Percentiles rank a stretch among this genome's conserved stretches.
These are phyloP conservation scores for Penicillium janthinellum DNA, from an alignment of 2,329 filamentous ascomycete species.

Conservation along the genomic window DNA sequence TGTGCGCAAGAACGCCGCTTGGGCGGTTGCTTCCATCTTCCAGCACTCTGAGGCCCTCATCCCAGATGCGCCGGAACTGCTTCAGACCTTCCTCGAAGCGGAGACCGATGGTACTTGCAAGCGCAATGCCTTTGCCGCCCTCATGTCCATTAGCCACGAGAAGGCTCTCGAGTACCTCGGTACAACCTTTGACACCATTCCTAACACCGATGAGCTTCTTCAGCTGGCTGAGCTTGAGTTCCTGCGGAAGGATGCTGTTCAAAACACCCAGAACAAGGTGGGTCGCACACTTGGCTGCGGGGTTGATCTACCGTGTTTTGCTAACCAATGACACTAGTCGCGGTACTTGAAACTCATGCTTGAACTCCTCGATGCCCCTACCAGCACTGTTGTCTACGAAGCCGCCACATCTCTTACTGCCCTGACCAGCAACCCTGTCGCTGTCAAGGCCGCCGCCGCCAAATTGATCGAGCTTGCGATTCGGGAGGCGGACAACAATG, in stretches of 20 bases:
- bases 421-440: constrained; percentile 93
- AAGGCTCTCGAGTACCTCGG: constrained; percentile 87
- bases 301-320: constrained; percentile 7
- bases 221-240: constrained; percentile 96
- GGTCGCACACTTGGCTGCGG: constrained; percentile 20
- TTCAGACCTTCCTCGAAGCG: constrained; percentile 82
- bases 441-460: constrained; percentile 90
- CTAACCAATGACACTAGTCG: constrained; percentile 57
- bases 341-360: constrained; percentile 94
- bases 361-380: constrained; percentile 87
- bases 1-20: constrained; percentile 97
- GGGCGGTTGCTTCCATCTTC: constrained; percentile 89
- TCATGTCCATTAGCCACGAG: constrained; percentile 89
- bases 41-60: constrained; percentile 88
- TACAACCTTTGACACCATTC: constrained; percentile 86
- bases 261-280: constrained; percentile 93
- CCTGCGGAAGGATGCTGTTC: constrained; percentile 94
- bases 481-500: constrained; percentile 98
- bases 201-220: constrained; percentile 89
- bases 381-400: constrained; percentile 96
- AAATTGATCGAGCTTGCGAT: constrained; percentile 98
- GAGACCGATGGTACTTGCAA: constrained; percentile 97
- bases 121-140: constrained; percentile 91
- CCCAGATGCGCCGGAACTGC: constrained; percentile 90
- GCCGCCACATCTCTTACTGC: constrained; percentile 92